Evolutionary conservation across 2,329 filamentous ascomycete species (phyloP).

Genomic region (Orbilia javanica): DNA sequence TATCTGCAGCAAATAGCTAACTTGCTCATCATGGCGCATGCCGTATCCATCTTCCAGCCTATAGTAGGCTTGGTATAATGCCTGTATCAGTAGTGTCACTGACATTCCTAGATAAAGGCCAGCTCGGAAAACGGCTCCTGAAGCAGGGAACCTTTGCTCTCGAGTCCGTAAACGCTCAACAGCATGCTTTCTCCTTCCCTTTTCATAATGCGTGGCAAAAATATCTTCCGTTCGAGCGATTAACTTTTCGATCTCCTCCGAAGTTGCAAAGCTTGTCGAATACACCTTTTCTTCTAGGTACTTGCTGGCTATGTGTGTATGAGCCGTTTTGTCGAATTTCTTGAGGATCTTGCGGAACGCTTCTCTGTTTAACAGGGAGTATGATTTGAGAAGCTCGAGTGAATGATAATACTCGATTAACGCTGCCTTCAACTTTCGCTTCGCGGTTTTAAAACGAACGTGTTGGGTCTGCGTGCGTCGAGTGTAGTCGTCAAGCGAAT

Average conservation of each 20-base stretch:
- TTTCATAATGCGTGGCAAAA: constrained; percentile 94
- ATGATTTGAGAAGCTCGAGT: constrained; percentile 91
- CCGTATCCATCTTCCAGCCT: constrained; percentile 36
- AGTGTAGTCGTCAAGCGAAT: constrained; percentile 68
- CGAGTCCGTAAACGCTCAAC: constrained; percentile 82
- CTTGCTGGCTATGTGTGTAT: constrained; percentile 79
- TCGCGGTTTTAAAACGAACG: constrained; percentile 86
- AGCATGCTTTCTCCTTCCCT: constrained; percentile 91
- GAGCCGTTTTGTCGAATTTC: constrained; percentile 93
- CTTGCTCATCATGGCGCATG: constrained; percentile 63
- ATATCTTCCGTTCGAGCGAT: constrained; percentile 87
- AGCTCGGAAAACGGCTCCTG: constrained; percentile 72
- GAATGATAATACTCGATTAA: constrained; percentile 93
- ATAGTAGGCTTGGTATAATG: constrained; percentile 63
- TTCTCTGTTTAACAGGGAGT: constrained; percentile 87
- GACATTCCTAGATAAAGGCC: constrained; percentile 76
- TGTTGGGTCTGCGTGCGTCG: constrained; percentile 66
- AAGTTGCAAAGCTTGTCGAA: constrained; percentile 90
- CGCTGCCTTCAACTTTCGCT: constrained; percentile 89
- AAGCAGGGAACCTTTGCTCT: constrained; percentile 71
- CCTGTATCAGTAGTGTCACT: constrained; percentile 76
- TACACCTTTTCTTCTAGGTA: constrained; percentile 95
- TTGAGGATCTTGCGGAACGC: constrained; percentile 98
- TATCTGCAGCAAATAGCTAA: constrained; percentile 69
- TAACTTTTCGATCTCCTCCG: constrained; percentile 83